phyloP scores from a whole-genome alignment of 805 yeast species.

The Ogataea paradorogensis region DNA sequence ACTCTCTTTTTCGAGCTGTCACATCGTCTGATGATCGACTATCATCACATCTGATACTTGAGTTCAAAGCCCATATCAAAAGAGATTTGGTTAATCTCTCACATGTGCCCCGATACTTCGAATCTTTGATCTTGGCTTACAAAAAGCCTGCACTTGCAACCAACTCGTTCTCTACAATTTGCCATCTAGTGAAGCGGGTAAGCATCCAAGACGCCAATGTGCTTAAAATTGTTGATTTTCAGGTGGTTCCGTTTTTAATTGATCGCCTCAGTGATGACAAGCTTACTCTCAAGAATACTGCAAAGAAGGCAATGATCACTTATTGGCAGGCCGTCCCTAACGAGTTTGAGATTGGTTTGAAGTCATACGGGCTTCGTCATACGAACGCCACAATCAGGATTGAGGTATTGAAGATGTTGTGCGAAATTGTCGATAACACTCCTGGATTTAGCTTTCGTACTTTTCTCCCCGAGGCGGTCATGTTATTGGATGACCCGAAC shows the following conservation, averaged over 20 bases:
- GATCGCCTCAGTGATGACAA: constrained; percentile 44
- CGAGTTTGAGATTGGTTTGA: constrained; percentile 45
- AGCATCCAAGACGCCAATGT: constrained; percentile 52
- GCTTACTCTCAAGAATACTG: constrained; percentile 37
- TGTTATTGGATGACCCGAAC: constrained; percentile 20
- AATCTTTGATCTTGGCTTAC: constrained; percentile 45
- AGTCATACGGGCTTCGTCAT: constrained; percentile 42
- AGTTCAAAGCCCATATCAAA: constrained; percentile 53
- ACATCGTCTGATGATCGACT: constrained; percentile 18
- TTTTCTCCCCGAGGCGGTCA: constrained; percentile 27
- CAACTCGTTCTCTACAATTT: constrained; percentile 49
- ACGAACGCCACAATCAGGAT: constrained; percentile 37
- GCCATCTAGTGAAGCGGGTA: constrained; percentile 56
- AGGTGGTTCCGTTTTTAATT: constrained; percentile 51
- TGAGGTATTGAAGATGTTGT: constrained; percentile 45
- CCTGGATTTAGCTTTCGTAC: constrained; percentile 34
- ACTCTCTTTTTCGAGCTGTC: constrained; percentile 26
- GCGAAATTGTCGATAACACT: constrained; percentile 38
- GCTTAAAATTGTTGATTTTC: constrained; percentile 40
- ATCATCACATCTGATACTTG: constrained; percentile 26
- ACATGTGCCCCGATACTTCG: constrained; percentile 49
- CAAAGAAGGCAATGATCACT: constrained; percentile 49
- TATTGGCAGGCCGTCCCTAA: constrained; percentile 53
- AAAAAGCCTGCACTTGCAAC: constrained; percentile 39
- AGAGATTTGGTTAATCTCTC: constrained; percentile 50